Evolutionary conservation across 1,139 yeast species (phyloP).

Genomic region (Saccharomyces hybrid): DNA sequence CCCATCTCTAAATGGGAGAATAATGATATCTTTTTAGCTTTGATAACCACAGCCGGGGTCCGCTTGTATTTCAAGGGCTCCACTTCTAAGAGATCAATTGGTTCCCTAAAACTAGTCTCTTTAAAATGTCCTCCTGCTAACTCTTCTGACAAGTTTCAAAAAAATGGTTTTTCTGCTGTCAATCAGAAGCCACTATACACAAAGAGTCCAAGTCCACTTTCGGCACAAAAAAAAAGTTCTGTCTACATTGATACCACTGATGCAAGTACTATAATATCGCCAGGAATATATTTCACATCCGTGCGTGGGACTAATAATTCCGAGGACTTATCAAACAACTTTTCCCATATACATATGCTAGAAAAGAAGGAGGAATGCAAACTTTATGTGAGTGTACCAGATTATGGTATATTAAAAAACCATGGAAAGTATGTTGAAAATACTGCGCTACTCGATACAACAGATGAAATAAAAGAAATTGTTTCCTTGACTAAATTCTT

Average conservation of each 20-base stretch:
- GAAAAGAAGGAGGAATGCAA: conserved; percentile 21
- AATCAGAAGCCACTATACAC: background rate
- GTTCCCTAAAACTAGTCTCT: conserved; percentile 43
- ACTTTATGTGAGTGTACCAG: conserved; percentile 71
- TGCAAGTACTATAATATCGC: conserved; percentile 56
- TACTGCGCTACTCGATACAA: conserved; percentile 63
- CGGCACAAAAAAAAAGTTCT: conserved; percentile 37
- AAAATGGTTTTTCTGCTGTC: too few species aligned
- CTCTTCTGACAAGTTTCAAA: too few species aligned
- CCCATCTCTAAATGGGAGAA: conserved; percentile 61
- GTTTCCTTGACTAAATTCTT: conserved; percentile 62
- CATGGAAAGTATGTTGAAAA: conserved; percentile 69
- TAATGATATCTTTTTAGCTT: conserved; percentile 65
- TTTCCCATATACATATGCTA: background rate
- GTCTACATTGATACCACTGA: conserved; percentile 36
- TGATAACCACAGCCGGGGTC: conserved; percentile 77
- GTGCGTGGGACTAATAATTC: conserved; percentile 32
- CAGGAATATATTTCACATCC: conserved; percentile 64
- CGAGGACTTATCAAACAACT: background rate
- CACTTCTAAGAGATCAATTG: conserved; percentile 32
- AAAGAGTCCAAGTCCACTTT: background rate
- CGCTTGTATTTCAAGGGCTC: conserved; percentile 63
- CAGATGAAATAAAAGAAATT: conserved; percentile 65
- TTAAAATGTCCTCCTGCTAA: conserved; percentile 62
- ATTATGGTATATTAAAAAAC: conserved; percentile 73